Conservation (phyloP, 305 asterid species). For the Fraxinus latifolia region DNA sequence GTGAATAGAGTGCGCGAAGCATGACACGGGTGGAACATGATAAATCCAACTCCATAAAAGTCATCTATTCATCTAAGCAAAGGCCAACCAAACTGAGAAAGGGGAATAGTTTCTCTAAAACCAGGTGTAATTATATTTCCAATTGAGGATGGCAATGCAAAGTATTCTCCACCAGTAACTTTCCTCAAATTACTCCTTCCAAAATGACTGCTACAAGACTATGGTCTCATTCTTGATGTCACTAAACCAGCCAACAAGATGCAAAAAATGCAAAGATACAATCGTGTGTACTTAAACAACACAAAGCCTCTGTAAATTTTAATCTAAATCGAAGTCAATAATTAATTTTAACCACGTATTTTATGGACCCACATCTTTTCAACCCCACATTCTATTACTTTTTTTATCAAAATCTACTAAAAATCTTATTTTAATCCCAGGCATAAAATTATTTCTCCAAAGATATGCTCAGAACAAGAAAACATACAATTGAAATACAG, state of each 20-base stretch:
- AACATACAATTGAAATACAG: neutral
- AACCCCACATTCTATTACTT: no score
- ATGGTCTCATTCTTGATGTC: neutral
- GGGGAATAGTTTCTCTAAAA: neutral
- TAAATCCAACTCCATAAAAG: neutral
- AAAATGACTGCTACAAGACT: neutral
- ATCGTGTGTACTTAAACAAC: neutral
- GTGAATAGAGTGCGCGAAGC: neutral
- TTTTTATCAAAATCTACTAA: no score
- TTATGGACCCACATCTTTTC: no score
- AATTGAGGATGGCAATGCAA: neutral
- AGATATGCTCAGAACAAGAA: neutral
- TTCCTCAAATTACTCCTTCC: neutral
- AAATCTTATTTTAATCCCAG: no score
- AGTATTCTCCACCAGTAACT: neutral
- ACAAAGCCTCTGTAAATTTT: no score
- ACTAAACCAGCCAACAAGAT: neutral
- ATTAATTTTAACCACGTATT: no score
- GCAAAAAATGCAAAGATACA: neutral
- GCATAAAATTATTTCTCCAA: neutral
- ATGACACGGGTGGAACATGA: neutral
- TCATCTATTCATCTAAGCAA: neutral
- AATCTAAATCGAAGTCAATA: no score
- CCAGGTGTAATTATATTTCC: neutral
- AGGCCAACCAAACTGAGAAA: neutral